These are phyloP conservation scores for Aspergillus japonicus DNA, from an alignment of 2,329 filamentous ascomycete species.

Conservation along the genomic window DNA sequence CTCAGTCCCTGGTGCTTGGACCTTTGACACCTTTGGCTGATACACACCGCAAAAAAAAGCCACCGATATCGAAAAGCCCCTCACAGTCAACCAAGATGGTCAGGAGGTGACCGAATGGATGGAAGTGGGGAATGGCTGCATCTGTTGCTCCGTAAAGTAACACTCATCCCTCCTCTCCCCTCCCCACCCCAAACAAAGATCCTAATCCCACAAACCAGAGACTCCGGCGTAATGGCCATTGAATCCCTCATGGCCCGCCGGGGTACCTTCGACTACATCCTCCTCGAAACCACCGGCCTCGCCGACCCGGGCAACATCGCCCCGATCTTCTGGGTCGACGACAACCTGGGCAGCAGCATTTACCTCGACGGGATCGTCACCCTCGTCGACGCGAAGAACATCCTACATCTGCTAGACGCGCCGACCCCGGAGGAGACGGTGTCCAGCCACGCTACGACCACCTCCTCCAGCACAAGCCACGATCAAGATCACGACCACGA, in stretches of 20 bases:
- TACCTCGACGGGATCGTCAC: constrained; percentile 97
- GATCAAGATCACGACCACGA: constrained; percentile 40
- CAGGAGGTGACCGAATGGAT: constrained; percentile 91
- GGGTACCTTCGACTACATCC: constrained; percentile 93
- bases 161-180: neutral
- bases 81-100: constrained; percentile 83
- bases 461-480: too few species aligned
- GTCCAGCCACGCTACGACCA: constrained; percentile 47
- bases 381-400: constrained; percentile 91
- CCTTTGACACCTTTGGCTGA: too few species aligned
- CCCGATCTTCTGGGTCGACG: constrained; percentile 96
- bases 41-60: constrained; percentile 49
- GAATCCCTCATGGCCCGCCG: constrained; percentile 93
- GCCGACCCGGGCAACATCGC: constrained; percentile 95
- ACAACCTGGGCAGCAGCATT: constrained; percentile 89
- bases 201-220: constrained; percentile 50
- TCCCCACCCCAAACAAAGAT: too few species aligned
- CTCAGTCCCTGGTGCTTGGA: too few species aligned
- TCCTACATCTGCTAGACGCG: constrained; percentile 78
- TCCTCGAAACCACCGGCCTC: constrained; percentile 92
- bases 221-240: constrained; percentile 89
- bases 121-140: constrained; percentile 92
- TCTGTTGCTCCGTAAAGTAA: constrained; percentile 96
- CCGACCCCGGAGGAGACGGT: constrained; percentile 41
- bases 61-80: constrained; percentile 90